Base-by-base conservation (phyloP, 306 rosid species). In the Castanea sativa region DNA sequence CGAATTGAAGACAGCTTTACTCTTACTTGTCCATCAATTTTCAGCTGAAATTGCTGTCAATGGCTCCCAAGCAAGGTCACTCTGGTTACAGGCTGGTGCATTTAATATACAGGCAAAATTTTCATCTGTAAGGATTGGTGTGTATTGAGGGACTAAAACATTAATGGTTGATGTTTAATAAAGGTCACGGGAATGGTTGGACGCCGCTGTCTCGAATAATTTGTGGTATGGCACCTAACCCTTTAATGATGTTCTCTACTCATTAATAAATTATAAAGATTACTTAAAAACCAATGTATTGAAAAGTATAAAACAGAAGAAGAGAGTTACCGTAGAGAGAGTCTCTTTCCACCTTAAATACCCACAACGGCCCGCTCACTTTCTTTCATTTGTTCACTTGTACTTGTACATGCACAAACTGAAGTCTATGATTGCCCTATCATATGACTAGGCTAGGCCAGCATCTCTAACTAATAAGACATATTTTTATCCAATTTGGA, bases 141-240 rank as follows among this genome's bases (percentile, higher is more conserved):
- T 23, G 76, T 3, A 27, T 79, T 57, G 84, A 86, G 29, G 81
- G 77, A 53, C 76, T 79, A 45, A 77, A 55, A 61, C 81, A 90
- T 90, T 90, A 80, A 90, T 80, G 79, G 83, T 23, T 61, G 85
- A 55, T 71, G 79, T 80, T 80, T 83, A 85, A 79, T 80, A 53
- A 10, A 23, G 83, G 74, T 84, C 85, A 85, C 83, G 84, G 73
- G 79, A 65, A 55, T 91, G 69, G 93, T 86, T 86, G 90, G 87
- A 87, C 56, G 84, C 78, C 80, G 79, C 84, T 85, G 82, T 87
- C 83, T 79, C 38, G 71, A 75, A 56, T 89, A 68, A 84, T 83
- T 85, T 67, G 12, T 71, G 83, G 52, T 78, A 91, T 71, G 83
- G 52, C 81, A 91, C 93, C 89, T 64, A 89, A 81, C 85, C 33